A percentile compares a stretch with the other conserved stretches of the same genome.
Evolutionary conservation across 805 yeast genomes (phyloP).

Genomic region (Lipomyces orientalis): DNA sequence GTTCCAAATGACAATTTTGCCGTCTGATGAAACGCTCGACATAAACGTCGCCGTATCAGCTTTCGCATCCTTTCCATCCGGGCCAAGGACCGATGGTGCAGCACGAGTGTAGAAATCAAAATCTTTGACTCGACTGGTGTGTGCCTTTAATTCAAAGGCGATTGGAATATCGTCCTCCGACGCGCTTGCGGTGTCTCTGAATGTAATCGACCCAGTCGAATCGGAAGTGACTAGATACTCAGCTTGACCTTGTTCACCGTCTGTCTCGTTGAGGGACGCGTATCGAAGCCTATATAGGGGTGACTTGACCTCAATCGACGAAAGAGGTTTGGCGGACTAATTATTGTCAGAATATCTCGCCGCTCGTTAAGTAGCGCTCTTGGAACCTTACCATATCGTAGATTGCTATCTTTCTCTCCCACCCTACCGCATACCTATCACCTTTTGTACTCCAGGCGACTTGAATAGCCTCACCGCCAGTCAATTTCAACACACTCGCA

Average conservation of each 20-base stretch:
- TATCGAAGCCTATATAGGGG: conserved; percentile 74
- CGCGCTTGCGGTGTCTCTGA: conserved; percentile 50
- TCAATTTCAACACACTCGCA: conserved; percentile 75
- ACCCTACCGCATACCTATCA: conserved; percentile 76
- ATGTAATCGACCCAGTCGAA: conserved; percentile 71
- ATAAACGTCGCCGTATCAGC: conserved; percentile 54
- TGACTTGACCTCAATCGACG: conserved; percentile 49
- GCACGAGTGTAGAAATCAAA: conserved; percentile 52
- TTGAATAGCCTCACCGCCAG: conserved; percentile 40
- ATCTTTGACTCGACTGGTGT: conserved; percentile 84
- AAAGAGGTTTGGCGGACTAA: conserved; percentile 22
- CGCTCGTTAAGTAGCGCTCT: too few species aligned
- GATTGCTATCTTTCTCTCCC: conserved; percentile 65
- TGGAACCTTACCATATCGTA: conserved; percentile 48
- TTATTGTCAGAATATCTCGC: conserved; percentile 53
- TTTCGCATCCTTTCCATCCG: neutral
- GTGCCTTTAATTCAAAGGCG: conserved; percentile 71
- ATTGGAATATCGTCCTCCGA: conserved; percentile 43
- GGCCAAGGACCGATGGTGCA: conserved; percentile 9
- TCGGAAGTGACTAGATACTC: conserved; percentile 72
- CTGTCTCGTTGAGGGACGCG: conserved; percentile 49
- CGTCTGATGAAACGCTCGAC: conserved; percentile 89
- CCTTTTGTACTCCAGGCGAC: conserved; percentile 68
- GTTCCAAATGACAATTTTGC: conserved; percentile 92
- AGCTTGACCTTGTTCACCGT: conserved; percentile 22